Evolutionary conservation across 2,329 filamentous ascomycete species (phyloP).

Genomic region (Plectosphaerella sp.): DNA sequence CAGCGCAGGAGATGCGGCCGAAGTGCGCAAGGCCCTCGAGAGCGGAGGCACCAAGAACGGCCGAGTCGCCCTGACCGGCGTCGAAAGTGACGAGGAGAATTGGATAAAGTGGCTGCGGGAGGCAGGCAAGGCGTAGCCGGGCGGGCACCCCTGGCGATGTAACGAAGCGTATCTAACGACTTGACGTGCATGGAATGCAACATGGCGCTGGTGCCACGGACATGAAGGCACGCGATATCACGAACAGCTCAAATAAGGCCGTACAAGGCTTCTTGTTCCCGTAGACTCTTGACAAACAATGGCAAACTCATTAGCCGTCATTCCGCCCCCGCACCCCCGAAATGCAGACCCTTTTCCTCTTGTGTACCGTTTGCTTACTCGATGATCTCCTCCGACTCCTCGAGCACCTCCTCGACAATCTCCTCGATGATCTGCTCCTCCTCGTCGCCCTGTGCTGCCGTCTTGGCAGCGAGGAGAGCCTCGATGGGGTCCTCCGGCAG

Average conservation of each 20-base stretch:
- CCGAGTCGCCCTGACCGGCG: constrained; percentile 10
- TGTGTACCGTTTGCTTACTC: constrained; percentile 12
- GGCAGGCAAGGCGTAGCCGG: constrained; percentile 29
- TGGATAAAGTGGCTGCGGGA: constrained; percentile 36
- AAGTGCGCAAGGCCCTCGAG: constrained; percentile 35
- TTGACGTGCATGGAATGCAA: not conserved
- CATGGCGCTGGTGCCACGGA: not conserved
- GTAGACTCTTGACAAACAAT: constrained; percentile 1
- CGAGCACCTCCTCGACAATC: constrained; percentile 75
- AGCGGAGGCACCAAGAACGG: constrained; percentile 13
- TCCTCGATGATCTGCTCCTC: constrained; percentile 83
- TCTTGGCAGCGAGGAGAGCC: constrained; percentile 54
- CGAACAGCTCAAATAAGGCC: not conserved
- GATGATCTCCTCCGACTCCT: constrained; percentile 80
- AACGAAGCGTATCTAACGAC: too few species aligned
- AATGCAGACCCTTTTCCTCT: not conserved
- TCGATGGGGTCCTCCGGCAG: constrained; percentile 63
- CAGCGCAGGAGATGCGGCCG: constrained; percentile 36
- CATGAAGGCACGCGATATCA: not conserved
- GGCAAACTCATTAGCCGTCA: constrained; percentile 1
- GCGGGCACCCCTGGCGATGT: too few species aligned
- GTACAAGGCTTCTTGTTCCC: constrained; percentile 1
- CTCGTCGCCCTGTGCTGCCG: constrained; percentile 47
- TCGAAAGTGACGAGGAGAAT: constrained; percentile 12
- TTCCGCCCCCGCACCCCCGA: not conserved